Conservation (phyloP, 179 eudicot genomes). For the Nepenthes alata region DNA sequence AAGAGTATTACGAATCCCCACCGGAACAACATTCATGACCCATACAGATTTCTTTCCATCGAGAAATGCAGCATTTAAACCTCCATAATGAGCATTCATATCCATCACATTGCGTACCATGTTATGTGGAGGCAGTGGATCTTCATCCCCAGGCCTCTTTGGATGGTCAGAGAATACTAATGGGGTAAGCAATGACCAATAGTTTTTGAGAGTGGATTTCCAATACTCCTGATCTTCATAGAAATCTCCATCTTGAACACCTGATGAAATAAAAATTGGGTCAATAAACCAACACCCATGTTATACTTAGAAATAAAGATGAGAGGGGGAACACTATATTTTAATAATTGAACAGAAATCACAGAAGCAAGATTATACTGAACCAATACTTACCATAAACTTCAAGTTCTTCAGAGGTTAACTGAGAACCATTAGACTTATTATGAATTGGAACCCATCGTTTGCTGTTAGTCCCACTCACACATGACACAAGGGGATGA, state of each 20-base stretch:
- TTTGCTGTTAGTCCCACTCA: constrained; percentile 63
- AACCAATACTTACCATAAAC: constrained; percentile 76
- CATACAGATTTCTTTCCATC: constrained; percentile 70
- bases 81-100: constrained; percentile 92
- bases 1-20: constrained; percentile 54
- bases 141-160: constrained; percentile 98
- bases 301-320: background rate
- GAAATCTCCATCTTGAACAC: constrained; percentile 54
- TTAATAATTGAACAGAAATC: background rate
- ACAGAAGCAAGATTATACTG: constrained; percentile 5
- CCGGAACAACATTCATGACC: constrained; percentile 95
- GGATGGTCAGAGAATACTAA: constrained; percentile 98
- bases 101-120: constrained; percentile 98
- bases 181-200: constrained; percentile 96
- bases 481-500: constrained; percentile 63
- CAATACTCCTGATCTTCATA: constrained; percentile 56
- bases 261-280: constrained; percentile 25
- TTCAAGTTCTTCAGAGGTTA: constrained; percentile 54
- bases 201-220: constrained; percentile 58
- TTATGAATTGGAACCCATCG: constrained; percentile 78
- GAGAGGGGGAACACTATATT: background rate
- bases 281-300: constrained; percentile 7
- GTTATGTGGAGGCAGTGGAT: constrained; percentile 94
- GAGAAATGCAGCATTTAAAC: constrained; percentile 66
- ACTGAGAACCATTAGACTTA: constrained; percentile 49